A percentile compares a stretch with the other conserved stretches of the same genome.
Evolutionary conservation across 495 filamentous ascomycete species (phyloP).

Genomic region (Neurospora intermedia): DNA sequence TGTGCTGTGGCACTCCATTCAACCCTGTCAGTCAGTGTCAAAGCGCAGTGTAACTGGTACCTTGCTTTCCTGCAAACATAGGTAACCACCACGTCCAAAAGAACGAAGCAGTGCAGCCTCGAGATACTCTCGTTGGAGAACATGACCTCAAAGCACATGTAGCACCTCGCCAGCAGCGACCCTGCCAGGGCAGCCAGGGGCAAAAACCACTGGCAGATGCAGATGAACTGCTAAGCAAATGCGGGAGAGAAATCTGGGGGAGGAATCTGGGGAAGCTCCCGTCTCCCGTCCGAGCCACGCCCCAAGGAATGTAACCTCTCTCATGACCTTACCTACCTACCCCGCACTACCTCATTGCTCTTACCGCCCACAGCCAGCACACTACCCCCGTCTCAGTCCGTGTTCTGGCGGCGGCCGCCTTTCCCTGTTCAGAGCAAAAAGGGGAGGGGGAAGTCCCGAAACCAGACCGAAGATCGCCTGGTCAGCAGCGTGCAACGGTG

Average conservation of each 20-base stretch:
- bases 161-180: not conserved
- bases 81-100: not conserved
- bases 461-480: not conserved
- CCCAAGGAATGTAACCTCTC: not conserved
- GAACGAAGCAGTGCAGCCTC: not conserved
- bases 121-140: not conserved
- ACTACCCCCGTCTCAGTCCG: not conserved
- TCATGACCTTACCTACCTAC: not conserved
- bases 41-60: not conserved
- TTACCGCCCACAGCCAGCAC: not conserved
- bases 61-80: not conserved
- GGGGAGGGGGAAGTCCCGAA: not conserved
- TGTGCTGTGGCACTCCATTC: not conserved
- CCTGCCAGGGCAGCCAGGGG: not conserved
- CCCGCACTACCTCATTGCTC: not conserved
- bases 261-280: not conserved
- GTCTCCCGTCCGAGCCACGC: not conserved
- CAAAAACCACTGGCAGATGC: not conserved
- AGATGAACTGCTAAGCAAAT: not conserved
- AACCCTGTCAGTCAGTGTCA: not conserved
- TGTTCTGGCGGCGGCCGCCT: not conserved
- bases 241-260: not conserved
- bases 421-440: not conserved
- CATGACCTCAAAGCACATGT: not conserved
- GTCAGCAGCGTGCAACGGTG: not conserved